Base-by-base conservation (phyloP, 768 basidiomycete genomes). In the Flagelloscypha sp. region DNA sequence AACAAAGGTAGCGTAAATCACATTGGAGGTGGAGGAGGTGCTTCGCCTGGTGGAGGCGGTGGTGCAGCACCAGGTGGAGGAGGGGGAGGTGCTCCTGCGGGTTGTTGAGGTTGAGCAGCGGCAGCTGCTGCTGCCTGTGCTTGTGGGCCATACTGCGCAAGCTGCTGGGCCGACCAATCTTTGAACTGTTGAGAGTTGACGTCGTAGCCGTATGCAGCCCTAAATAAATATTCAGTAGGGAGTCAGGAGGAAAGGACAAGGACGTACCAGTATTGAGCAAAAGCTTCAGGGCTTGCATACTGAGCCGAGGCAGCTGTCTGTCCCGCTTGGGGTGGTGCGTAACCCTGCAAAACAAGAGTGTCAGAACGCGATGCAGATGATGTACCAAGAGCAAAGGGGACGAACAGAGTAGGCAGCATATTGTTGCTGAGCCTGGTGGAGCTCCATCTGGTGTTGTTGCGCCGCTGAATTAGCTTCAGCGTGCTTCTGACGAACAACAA, bases 401-500 rank as follows among this genome's bases (percentile, higher is more conserved):
- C 18, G 32, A n/a, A n/a, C 49, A 38, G 16, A 33, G 49, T 87
- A 84, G 15, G 77, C 78, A 31, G 81, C 81, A 58, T 84, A 87
- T 52, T 84, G 83, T 44, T 71, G 63, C 54, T 88, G 86, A 2
- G 82, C 84, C 54, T 86, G 82, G 43, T 87, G 85, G 18, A 87
- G 66, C 48, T 88, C 85, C 80, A 84, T 82, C 57, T 88, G 85
- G 54, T 87, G 83, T 35, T 84, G 84, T 33, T 69, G 66, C 4
- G 84, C 55, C 9, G 72, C 53, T 3, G 62, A 46, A 41, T 74
- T 70, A 35, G 89, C 81, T 57, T 98, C 94, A 18, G 72, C 78
- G 51, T 92, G 88, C 54, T 98, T 90, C 43, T 76, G 69, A 12
- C 74, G 73, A 7, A 98, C 87, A n/a, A 95, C 90, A 24, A 81